phyloP scores from a whole-genome alignment of 2,329 filamentous ascomycete species.

The Claviceps pusilla region DNA sequence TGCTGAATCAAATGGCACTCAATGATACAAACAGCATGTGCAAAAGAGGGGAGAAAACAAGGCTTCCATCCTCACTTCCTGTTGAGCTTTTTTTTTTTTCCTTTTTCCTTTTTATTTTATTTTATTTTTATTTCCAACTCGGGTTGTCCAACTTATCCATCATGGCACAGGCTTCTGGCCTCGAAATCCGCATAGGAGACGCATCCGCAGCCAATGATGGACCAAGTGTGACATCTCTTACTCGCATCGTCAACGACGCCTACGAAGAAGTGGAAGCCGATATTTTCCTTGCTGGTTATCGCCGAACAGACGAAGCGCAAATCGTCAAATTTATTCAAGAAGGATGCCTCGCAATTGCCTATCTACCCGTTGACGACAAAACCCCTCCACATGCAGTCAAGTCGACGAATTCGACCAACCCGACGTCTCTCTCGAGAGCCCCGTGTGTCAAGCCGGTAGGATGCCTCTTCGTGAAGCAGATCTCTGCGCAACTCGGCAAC shows the following conservation, averaged over 20 bases:
- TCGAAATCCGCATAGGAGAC: constrained; percentile 11
- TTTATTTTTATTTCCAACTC: too few species aligned
- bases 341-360: constrained; percentile 13
- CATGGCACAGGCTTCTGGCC: neutral
- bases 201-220: constrained; percentile 9
- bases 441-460: constrained; percentile 9
- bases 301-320: constrained; percentile 11
- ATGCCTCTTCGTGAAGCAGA: constrained; percentile 14
- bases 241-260: constrained; percentile 13
- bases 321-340: constrained; percentile 10
- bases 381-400: neutral
- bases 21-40: neutral
- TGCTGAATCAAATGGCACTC: too few species aligned
- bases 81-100: too few species aligned
- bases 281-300: constrained; percentile 14
- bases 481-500: constrained; percentile 9
- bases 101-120: too few species aligned
- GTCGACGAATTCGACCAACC: neutral
- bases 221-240: constrained; percentile 6
- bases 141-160: neutral
- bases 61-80: too few species aligned
- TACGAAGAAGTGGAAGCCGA: constrained; percentile 13
- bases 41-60: neutral
- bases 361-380: neutral
- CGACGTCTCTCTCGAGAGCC: neutral